Conservation (phyloP, 140 eudicot genomes). For the Artemisia princeps region DNA sequence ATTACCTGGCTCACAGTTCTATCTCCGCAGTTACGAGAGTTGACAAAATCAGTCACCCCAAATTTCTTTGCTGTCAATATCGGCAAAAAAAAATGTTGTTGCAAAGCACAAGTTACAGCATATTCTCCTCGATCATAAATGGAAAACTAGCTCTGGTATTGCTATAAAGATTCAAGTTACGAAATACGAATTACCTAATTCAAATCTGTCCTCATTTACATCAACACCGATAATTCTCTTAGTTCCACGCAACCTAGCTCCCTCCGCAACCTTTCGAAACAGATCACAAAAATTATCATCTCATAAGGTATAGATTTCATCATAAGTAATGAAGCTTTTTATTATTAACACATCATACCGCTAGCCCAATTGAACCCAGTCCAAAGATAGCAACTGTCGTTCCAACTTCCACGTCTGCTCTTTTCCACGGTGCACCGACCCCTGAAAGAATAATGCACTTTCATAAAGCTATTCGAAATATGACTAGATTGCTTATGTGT, state of each 20-base stretch:
- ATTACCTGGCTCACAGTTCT: slow-evolving; percentile 72
- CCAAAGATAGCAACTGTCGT: slow-evolving; percentile 81
- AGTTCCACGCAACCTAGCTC: slow-evolving; percentile 84
- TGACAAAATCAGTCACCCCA: slow-evolving; percentile 78
- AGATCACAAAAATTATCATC: neutral
- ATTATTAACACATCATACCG: slow-evolving; percentile 36
- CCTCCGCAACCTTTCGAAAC: slow-evolving; percentile 73
- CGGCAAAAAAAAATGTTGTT: neutral
- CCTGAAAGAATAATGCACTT: slow-evolving; percentile 35
- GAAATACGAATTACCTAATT: slow-evolving; percentile 38
- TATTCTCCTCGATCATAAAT: neutral
- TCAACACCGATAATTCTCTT: slow-evolving; percentile 73
- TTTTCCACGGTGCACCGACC: slow-evolving; percentile 74
- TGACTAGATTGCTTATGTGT: too few species aligned
- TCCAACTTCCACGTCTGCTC: slow-evolving; percentile 63
- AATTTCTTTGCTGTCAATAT: slow-evolving; percentile 44
- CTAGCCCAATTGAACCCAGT: slow-evolving; percentile 66
- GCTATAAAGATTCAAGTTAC: neutral
- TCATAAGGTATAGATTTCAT: too few species aligned
- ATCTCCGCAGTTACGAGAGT: slow-evolving; percentile 41
- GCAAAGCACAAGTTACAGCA: neutral
- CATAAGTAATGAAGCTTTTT: too few species aligned
- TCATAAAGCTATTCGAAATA: neutral
- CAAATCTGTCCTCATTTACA: slow-evolving; percentile 58
- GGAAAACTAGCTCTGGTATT: neutral